Base-by-base conservation (phyloP, 129 eudicot species). In the Silybum marianum region DNA sequence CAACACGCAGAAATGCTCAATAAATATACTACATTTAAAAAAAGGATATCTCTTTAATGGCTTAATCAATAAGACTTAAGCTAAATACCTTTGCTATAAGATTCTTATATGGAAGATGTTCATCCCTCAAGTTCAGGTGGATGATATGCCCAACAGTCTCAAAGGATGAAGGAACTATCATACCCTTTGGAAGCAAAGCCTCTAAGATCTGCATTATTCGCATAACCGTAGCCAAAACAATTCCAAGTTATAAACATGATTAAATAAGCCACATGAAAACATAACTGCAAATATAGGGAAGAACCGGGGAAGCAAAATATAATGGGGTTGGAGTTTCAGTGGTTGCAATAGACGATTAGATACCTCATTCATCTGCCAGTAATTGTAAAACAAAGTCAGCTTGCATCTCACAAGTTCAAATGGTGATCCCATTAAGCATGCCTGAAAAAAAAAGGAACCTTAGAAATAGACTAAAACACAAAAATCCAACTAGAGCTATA, bases 361-460 rank as follows among this genome's bases (percentile, higher is more conserved):
- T 93, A 93, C 98, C 97, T 95, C 98, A 72, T 92, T 85, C 92
- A 88, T 90, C 78, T 90, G 96, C 97, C 99, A 92, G 79, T 95
- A 93, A 71, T 78, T 76, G 78, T 93, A 93, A 66, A 87, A 90
- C 83, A 93, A 88, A 67, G 97, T 93, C 81, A 93, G 77, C 85
- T 84, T 93, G 91, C 98, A 93, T 85, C 87, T 91, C 77, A 93
- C 95, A 42, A 93, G 88, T 80, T 91, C 95, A 88, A 86, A 82
- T 70, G 81, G 58, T 36, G 93, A 82, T 48, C 63, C 77, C 71
- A 12, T 80, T 82, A 19, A 85, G 32, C 71, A 90, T 76, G 90
- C 92, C 98, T 94, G 90, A 58, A 83, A 23, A 78, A 34, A 72
- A 75, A 23, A 76, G 9, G 51, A 75, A 69, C 66, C 69, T 73